Base-by-base conservation (phyloP, 306 rosid species). In the Albizia julibrissin region DNA sequence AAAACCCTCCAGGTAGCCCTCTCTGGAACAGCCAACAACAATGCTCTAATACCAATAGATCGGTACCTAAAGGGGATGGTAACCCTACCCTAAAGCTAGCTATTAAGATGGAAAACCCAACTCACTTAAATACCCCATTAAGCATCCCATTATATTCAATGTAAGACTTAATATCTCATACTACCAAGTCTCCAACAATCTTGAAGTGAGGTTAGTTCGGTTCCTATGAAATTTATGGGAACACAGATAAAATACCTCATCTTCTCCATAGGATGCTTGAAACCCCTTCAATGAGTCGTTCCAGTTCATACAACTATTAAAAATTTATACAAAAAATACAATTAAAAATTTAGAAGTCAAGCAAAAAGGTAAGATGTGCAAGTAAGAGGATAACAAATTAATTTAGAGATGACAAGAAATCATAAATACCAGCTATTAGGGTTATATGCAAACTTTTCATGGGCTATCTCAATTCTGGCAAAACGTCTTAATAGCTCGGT, bases 201-300 rank as follows among this genome's bases (percentile, higher is more conserved):
- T 59, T 56, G 64, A 15, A 59, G 1, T 22, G 47, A 77, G 22
- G 58, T 50, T 1, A 50, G 8, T 50, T 50, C n/a, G 6, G 58
- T 50, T 50, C 18, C 58, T 50, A 50, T 50, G 22, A 50, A 16
- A 18, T 50, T 50, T 18, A 15, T 16, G 22, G 21, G 58, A 15
- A 50, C 58, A 18, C 6, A 50, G 22, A 77, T 13, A 40, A 34
- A 29, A n/a, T 84, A 94, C 98, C 92, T 91, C 84, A 70, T 86
- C 89, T 82, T 83, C 90, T 10, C 85, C 90, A 0, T 77, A 75
- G 19, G 87, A 74, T 59, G 62, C 64, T 70, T 91, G 92, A 76
- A 92, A 89, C 44, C 92, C 97, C 42, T 87, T 86, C 0, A 87
- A 40, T n/a, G 74, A n/a, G 52, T 69, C n/a, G 34, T 22, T 71